phyloP scores from a whole-genome alignment of 805 yeast genomes.

The Kazachstania viticola region DNA sequence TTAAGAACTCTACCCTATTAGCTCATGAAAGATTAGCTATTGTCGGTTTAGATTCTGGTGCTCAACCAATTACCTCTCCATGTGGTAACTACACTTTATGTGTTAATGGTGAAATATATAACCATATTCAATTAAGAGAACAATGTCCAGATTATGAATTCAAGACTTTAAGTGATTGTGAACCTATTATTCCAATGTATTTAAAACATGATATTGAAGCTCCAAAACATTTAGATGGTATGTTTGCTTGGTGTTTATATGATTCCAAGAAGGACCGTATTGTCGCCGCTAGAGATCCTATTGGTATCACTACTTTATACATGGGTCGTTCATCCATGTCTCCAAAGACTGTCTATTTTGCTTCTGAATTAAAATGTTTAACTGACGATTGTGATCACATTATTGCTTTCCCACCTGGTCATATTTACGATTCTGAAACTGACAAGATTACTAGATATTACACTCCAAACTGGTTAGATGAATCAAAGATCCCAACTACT shows the following conservation, averaged over 20 bases:
- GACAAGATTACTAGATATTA: conserved; percentile 80
- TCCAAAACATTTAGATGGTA: conserved; percentile 90
- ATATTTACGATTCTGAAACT: conserved; percentile 84
- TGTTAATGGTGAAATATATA: conserved; percentile 97
- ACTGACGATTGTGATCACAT: conserved; percentile 91
- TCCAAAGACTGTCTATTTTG: conserved; percentile 77
- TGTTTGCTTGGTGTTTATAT: conserved; percentile 92
- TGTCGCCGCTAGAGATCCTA: conserved; percentile 96
- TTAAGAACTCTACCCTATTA: conserved; percentile 68
- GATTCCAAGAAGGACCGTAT: conserved; percentile 79
- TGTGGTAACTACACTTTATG: conserved; percentile 66
- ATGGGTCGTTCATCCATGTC: conserved; percentile 67
- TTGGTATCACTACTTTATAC: conserved; percentile 92
- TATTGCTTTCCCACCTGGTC: conserved; percentile 96
- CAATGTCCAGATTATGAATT: conserved; percentile 61
- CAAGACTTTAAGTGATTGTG: conserved; percentile 91
- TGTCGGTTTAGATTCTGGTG: conserved; percentile 95
- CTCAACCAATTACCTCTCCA: conserved; percentile 84
- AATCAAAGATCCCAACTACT: conserved; percentile 54
- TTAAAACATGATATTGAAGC: conserved; percentile 80
- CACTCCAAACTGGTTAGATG: conserved; percentile 94
- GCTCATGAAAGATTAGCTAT: conserved; percentile 95
- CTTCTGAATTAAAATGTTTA: conserved; percentile 89
- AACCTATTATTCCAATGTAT: conserved; percentile 89
- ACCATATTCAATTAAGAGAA: conserved; percentile 82